Conservation (phyloP, 2,329 filamentous ascomycete genomes). For the Penicillium freii region DNA sequence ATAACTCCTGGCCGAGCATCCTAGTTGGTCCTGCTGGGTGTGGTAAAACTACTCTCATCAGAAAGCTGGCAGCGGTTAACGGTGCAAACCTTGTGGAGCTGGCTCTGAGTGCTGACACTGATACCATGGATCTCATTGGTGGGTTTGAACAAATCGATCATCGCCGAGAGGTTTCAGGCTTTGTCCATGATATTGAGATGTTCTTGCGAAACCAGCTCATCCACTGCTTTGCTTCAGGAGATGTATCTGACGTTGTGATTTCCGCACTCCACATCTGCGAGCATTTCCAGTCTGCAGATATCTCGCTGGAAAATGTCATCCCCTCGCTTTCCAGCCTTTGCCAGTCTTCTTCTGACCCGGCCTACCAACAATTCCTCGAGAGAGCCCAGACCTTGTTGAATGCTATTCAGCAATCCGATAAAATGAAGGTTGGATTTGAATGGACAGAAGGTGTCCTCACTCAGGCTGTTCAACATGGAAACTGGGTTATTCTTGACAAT, state of each 20-base stretch:
- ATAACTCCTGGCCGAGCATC: slow-evolving; percentile 84
- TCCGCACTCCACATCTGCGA: slow-evolving; percentile 35
- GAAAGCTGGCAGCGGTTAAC: slow-evolving; percentile 73
- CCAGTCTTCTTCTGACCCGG: slow-evolving; percentile 46
- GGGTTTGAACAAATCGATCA: slow-evolving; percentile 94
- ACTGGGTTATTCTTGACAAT: slow-evolving; percentile 95
- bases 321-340: slow-evolving; percentile 35
- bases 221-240: slow-evolving; percentile 26
- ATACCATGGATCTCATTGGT: slow-evolving; percentile 95
- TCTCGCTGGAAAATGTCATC: slow-evolving; percentile 32
- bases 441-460: slow-evolving; percentile 95
- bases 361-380: slow-evolving; percentile 50
- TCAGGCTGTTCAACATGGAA: slow-evolving; percentile 77
- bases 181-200: slow-evolving; percentile 53
- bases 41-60: slow-evolving; percentile 79
- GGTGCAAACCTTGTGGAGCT: slow-evolving; percentile 78
- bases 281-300: slow-evolving; percentile 28
- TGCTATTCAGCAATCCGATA: slow-evolving; percentile 59
- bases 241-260: slow-evolving; percentile 21
- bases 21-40: slow-evolving; percentile 80
- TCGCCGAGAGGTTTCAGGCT: slow-evolving; percentile 66
- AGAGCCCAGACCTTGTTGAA: slow-evolving; percentile 53
- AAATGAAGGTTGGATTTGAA: slow-evolving; percentile 72
- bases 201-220: slow-evolving; percentile 50
- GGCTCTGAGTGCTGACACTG: slow-evolving; percentile 89